phyloP scores from a whole-genome alignment of 805 yeast species.

The Candida pseudofarinosa region DNA sequence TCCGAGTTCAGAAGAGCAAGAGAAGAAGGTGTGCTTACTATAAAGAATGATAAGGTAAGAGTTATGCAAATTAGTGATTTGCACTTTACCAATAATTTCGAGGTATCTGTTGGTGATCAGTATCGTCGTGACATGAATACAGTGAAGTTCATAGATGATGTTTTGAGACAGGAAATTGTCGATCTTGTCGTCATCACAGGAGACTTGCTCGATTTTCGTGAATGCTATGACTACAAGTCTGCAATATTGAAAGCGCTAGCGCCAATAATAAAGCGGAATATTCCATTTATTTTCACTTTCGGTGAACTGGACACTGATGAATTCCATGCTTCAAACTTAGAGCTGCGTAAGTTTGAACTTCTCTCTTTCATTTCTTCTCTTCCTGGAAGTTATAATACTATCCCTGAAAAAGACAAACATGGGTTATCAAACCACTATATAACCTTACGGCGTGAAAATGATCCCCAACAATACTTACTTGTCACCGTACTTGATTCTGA shows the following conservation, averaged over 20 bases:
- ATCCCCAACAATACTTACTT: slow-evolving; percentile 16
- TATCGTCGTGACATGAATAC: slow-evolving; percentile 29
- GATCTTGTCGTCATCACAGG: slow-evolving; percentile 38
- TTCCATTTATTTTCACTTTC: slow-evolving; percentile 35
- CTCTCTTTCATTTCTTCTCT: slow-evolving; percentile 27
- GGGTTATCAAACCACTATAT: slow-evolving; percentile 38
- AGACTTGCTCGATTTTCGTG: slow-evolving; percentile 30
- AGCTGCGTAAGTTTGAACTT: slow-evolving; percentile 11
- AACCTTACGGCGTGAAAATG: slow-evolving; percentile 14
- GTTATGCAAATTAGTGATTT: slow-evolving; percentile 37
- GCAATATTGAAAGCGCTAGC: slow-evolving; percentile 27
- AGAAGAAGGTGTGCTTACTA: slow-evolving; percentile 12
- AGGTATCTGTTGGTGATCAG: slow-evolving; percentile 14
- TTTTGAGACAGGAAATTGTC: slow-evolving; percentile 25
- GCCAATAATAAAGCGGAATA: slow-evolving; percentile 26
- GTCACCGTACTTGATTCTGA: slow-evolving; percentile 34
- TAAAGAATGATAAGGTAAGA: slow-evolving; percentile 21
- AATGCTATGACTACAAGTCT: slow-evolving; percentile 24
- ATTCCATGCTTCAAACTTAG: slow-evolving; percentile 3
- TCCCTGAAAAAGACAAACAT: slow-evolving; percentile 15
- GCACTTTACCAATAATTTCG: slow-evolving; percentile 32
- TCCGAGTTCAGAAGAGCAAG: slow-evolving; percentile 11
- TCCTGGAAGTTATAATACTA: slow-evolving; percentile 33
- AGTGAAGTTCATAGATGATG: slow-evolving; percentile 22
- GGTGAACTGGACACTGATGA: slow-evolving; percentile 31